A percentile compares a stretch with the other conserved stretches of the same genome.
Conservation (phyloP, 139 green algal genomes). For the Yamagishiella unicocca region DNA sequence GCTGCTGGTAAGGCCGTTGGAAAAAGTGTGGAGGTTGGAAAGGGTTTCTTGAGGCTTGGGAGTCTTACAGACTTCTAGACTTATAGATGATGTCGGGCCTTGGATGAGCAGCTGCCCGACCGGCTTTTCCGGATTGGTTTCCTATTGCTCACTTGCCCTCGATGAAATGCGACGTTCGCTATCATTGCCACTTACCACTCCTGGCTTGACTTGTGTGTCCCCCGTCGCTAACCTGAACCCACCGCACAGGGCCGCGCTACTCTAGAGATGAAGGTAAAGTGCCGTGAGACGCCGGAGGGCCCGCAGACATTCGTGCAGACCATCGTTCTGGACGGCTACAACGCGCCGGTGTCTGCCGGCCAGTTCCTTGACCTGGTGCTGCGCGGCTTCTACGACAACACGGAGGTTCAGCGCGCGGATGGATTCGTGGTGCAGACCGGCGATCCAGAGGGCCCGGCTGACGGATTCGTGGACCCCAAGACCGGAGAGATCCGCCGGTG, state of each 20-base stretch:
- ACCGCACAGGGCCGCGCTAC: slow-evolving; percentile 86
- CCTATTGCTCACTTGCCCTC: too few species aligned
- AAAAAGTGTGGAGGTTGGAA: too few species aligned
- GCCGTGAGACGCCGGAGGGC: slow-evolving; percentile 79
- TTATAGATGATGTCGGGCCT: too few species aligned
- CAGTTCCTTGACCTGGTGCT: slow-evolving; percentile 97
- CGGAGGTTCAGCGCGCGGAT: slow-evolving; percentile 96
- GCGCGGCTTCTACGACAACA: slow-evolving; percentile 94
- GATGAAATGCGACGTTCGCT: too few species aligned
- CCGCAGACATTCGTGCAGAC: slow-evolving; percentile 55
- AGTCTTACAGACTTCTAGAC: too few species aligned
- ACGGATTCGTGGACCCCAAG: slow-evolving; percentile 72
- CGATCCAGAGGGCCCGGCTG: slow-evolving; percentile 79
- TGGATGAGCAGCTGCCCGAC: too few species aligned
- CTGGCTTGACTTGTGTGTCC: background rate
- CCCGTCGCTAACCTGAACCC: too few species aligned
- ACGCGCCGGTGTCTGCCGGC: slow-evolving; percentile 92
- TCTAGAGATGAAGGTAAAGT: slow-evolving; percentile 90
- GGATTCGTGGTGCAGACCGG: slow-evolving; percentile 99
- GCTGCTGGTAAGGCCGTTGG: slow-evolving; percentile 86
- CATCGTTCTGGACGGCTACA: slow-evolving; percentile 96
- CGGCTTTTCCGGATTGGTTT: too few species aligned
- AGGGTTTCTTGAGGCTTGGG: too few species aligned
- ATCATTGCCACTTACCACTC: too few species aligned
- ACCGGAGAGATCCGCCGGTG: slow-evolving; percentile 69